These are phyloP conservation scores for Pseudogymnoascus sp. DNA, from an alignment of 2,329 filamentous ascomycete genomes.

Conservation along the genomic window DNA sequence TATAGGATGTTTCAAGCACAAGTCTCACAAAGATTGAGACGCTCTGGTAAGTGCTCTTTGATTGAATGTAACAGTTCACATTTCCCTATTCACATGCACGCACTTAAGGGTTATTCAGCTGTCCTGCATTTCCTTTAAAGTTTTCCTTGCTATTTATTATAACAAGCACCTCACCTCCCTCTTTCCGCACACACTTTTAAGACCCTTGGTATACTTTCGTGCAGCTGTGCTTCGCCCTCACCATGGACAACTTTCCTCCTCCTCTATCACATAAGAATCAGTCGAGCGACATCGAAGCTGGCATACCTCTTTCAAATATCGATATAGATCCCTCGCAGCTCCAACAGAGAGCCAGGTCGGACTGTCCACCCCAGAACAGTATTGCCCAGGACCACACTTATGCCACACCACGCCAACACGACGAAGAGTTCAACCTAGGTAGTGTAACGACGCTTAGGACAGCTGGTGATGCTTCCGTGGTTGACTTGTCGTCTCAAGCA, in stretches of 20 bases:
- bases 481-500: not conserved
- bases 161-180: not conserved
- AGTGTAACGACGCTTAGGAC: not conserved
- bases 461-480: not conserved
- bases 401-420: not conserved
- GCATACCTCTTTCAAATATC: not conserved
- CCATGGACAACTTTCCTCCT: not conserved
- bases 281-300: not conserved
- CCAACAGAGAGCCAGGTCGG: not conserved
- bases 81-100: not conserved
- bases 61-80: not conserved
- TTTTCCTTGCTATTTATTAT: not conserved
- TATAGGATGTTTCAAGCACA: not conserved
- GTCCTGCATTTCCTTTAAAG: not conserved
- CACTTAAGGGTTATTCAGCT: not conserved
- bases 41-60: not conserved
- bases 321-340: not conserved
- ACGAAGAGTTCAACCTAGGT: not conserved
- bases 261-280: not conserved
- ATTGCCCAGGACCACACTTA: not conserved
- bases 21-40: constrained; percentile 2
- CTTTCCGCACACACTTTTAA: not conserved
- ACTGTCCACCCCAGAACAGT: not conserved
- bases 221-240: not conserved
- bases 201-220: not conserved